Conservation (phyloP, 495 filamentous ascomycete genomes). For the Hypoxylon fuscum region DNA sequence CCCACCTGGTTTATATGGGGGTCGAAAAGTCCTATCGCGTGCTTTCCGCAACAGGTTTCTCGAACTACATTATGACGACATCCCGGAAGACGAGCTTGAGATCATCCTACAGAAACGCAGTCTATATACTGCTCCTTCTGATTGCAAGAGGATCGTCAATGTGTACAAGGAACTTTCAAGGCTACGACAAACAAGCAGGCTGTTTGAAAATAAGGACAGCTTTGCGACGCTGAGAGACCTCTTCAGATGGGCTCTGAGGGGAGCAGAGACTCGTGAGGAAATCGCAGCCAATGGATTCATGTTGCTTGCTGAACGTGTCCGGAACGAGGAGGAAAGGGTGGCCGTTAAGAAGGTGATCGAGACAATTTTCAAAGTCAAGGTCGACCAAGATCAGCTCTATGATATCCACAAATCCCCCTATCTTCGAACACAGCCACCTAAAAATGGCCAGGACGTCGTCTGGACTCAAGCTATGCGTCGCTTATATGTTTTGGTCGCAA, state of each 20-base stretch:
- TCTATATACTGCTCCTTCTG: conserved; percentile 85
- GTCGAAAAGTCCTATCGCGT: conserved; percentile 88
- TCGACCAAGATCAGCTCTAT: conserved; percentile 80
- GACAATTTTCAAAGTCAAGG: conserved; percentile 85
- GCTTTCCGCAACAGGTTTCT: conserved; percentile 97
- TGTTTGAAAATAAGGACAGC: conserved; percentile 97
- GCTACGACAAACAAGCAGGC: conserved; percentile 83
- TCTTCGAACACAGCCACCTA: conserved; percentile 52
- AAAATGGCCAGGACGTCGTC: conserved; percentile 70
- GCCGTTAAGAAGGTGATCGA: conserved; percentile 91
- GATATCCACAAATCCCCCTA: conserved; percentile 61
- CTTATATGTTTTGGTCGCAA: conserved; percentile 83
- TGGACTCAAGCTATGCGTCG: conserved; percentile 97
- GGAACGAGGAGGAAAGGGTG: conserved; percentile 85
- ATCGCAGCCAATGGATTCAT: conserved; percentile 94
- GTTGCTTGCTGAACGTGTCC: conserved; percentile 91
- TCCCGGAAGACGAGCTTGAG: conserved; percentile 94
- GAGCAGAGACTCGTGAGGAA: conserved; percentile 84
- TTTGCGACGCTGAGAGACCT: conserved; percentile 97
- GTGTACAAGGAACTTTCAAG: conserved; percentile 92
- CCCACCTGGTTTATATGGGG: conserved; percentile 93
- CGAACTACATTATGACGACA: conserved; percentile 97
- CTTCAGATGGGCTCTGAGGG: conserved; percentile 93
- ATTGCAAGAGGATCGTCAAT: conserved; percentile 88
- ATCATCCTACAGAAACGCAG: conserved; percentile 88